Evolutionary conservation across 2,329 filamentous ascomycete genomes (phyloP), one percentile per base, ranked within the genome.

Genomic region (Cordyceps militaris): DNA sequence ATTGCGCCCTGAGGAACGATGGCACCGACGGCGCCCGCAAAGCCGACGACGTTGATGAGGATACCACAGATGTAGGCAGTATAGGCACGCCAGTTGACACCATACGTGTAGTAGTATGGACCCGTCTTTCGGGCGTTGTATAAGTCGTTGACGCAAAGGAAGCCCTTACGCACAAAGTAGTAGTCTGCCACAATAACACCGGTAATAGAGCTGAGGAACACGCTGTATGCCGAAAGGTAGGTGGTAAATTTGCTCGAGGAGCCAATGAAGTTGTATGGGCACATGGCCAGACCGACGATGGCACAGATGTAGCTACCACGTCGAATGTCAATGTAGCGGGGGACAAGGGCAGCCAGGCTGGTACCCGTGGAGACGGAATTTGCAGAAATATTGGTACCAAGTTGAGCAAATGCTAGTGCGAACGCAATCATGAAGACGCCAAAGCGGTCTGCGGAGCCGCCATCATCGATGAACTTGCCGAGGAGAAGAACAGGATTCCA

Each of bases 111-210:
- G 71, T 81, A 93, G 72, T 97, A 97, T 0, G 84, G 87, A 0
- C 83, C 83, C 0, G 73, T 75, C 57, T 76, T 79, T 56, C 84
- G 83, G 10, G 82, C 87, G 53, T 87, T 86, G 76, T 96, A 97
- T 0, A 97, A 80, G 57, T 90, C 85, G 65, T 83, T 85, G 63
- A 93, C 77, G 63, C 91, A 83, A 2, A 94, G 77, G 69, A 91
- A 96, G 5, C 92, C 92, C 59, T 81, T 85, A 59, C 92, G 87
- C 5, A 96, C 89, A 57, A 88, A 61, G 72, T 95, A 97, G 76
- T 97, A 97, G 71, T 97, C 92, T 64, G 80, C 82, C 60, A 91
- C 78, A 75, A 96, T 94, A 62, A 96, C 90, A n/a, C 92, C 92
- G 0, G 90, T 91, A 61, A 97, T 95, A 44, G 88, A 91, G 59